Conservation (phyloP, 371 early-diverging fungal genomes). For the Circinella minor region DNA sequence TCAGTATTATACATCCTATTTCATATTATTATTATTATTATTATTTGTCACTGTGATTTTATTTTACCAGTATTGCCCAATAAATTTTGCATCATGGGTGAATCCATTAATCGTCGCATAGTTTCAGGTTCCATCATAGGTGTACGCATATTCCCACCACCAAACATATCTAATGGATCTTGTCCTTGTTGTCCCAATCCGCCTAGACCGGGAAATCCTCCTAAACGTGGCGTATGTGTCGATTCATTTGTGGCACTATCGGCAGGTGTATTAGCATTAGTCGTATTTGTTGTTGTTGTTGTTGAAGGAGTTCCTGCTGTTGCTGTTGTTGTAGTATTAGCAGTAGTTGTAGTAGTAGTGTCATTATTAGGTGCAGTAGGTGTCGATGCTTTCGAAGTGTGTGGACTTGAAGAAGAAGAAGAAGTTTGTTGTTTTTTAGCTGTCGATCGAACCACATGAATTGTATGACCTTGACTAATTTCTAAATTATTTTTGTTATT, state of each 20-base stretch:
- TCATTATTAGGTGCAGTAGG: slow-evolving; percentile 1
- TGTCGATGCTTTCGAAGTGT: slow-evolving; percentile 21
- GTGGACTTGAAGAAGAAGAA: slow-evolving; percentile 15
- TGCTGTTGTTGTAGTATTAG: slow-evolving; percentile 29
- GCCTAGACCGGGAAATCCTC: slow-evolving; percentile 25
- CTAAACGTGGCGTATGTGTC: slow-evolving; percentile 22
- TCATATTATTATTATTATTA: background rate
- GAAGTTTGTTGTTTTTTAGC: slow-evolving; percentile 34
- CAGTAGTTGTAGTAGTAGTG: background rate
- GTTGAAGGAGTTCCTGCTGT: slow-evolving; percentile 20
- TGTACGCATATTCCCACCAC: slow-evolving; percentile 9
- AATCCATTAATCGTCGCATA: slow-evolving; percentile 59
- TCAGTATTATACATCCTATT: background rate
- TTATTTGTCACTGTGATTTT: no score
- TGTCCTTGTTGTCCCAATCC: slow-evolving; percentile 4
- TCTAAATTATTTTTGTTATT: slow-evolving; percentile 8
- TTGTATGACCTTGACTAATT: slow-evolving; percentile 61
- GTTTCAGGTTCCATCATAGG: slow-evolving; percentile 47
- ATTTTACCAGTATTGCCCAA: slow-evolving; percentile 48
- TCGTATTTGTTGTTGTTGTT: background rate
- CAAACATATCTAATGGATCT: slow-evolving; percentile 13
- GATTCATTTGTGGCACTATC: background rate
- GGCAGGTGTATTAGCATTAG: no score
- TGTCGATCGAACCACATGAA: slow-evolving; percentile 67
- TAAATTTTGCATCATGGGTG: slow-evolving; percentile 53